Base-by-base conservation (phyloP, 352 stramenopile genomes). In the Phytophthora idaei region DNA sequence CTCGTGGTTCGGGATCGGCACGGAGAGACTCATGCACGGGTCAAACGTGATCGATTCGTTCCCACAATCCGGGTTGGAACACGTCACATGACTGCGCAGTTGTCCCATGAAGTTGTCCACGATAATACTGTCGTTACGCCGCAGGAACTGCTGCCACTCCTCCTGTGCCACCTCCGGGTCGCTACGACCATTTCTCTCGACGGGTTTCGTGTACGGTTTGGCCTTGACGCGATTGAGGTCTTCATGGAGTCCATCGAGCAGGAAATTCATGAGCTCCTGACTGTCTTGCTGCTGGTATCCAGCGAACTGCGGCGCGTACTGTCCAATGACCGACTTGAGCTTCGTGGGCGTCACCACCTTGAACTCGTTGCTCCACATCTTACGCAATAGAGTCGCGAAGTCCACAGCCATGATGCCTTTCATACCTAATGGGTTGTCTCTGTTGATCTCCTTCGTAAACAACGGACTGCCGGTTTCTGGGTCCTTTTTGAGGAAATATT, bases 331-430 rank as follows among this genome's bases (percentile, higher is more conserved):
- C 1, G 79, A 77, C 67, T 97, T 97, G n/a, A 96, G 64, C 21
- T 84, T 74, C 1, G 76, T 86, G 5, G 92, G 88, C 3, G 83
- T 79, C 4, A 97, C 84, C 9, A 94, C 81, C 5, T 78, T 89
- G 71, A 90, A 98, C 47, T 98, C 81, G 17, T 90, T 93, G 36
- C 80, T 85, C 94, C 97, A 99, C 73, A 99, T 96, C 50, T 97
- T 88, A n/a, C 87, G 84, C 17, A 99, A 59, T 5, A 99, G 74
- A 28, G 76, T 84, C 0, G 91, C 96, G 80, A 99, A 99, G n/a
- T 97, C 92, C n/a, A 83, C 82, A 2, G 97, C 97, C 61, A 99
- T 95, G 58, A 90, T 87, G 8, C 97, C 97, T 37, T 96, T 92
- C 84, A 94, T 93, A 3, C 86, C 88, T 3, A 99, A 83, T 17